These are phyloP conservation scores for Drechslerella coelobrocha DNA, from an alignment of 2,329 filamentous ascomycete species.

Conservation along the genomic window DNA sequence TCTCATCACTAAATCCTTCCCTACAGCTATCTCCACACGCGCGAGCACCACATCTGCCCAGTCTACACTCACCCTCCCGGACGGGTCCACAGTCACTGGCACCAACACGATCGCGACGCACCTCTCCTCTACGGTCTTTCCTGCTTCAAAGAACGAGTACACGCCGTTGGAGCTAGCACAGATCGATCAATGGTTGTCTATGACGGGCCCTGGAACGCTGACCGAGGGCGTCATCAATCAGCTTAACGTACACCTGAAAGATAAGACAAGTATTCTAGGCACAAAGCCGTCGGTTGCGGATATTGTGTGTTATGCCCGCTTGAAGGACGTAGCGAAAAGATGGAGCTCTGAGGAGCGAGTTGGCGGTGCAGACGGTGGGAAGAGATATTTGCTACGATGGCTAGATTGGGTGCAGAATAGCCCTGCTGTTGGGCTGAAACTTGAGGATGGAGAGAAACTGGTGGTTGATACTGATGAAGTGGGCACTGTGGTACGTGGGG, in stretches of 20 bases:
- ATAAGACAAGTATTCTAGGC: constrained; percentile 86
- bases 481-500: constrained; percentile 79
- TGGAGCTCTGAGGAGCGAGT: constrained; percentile 89
- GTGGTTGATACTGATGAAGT: constrained; percentile 79
- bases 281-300: constrained; percentile 73
- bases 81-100: constrained; percentile 51
- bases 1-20: constrained; percentile 44
- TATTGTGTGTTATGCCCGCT: constrained; percentile 56
- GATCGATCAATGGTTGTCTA: constrained; percentile 86
- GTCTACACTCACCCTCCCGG: constrained; percentile 34
- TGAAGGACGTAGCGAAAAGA: constrained; percentile 65
- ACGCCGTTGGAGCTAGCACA: constrained; percentile 80
- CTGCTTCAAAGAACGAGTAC: constrained; percentile 73
- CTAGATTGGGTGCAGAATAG: constrained; percentile 96
- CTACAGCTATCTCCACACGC: constrained; percentile 24
- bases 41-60: constrained; percentile 18
- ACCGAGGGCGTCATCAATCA: constrained; percentile 72
- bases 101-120: constrained; percentile 57
- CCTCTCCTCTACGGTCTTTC: constrained; percentile 68
- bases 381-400: constrained; percentile 88
- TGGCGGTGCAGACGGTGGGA: constrained; percentile 74
- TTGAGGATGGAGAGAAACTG: constrained; percentile 77
- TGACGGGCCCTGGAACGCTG: constrained; percentile 67
- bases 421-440: constrained; percentile 70
- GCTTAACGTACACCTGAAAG: constrained; percentile 85